These are phyloP conservation scores for Magnolia officinalis DNA, from an alignment of 164 flowering plant genomes.

Conservation along the genomic window DNA sequence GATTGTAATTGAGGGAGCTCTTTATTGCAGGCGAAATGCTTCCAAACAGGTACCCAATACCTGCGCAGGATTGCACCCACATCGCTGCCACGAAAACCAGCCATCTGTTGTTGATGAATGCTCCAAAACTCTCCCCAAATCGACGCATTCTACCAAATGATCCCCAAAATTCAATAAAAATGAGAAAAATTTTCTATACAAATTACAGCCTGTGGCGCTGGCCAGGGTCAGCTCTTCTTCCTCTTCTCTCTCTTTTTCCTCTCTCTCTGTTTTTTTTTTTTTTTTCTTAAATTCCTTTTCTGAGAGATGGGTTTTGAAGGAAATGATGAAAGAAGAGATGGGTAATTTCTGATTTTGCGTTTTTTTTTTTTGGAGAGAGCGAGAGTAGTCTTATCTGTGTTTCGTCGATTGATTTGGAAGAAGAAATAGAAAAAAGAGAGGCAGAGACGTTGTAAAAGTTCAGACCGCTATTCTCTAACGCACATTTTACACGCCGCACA, in stretches of 20 bases:
- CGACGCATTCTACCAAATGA: constrained; percentile 21
- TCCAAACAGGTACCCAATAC: constrained; percentile 90
- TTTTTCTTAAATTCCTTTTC: neutral
- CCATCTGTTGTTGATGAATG: constrained; percentile 78
- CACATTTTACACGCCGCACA: too few relatives aligned
- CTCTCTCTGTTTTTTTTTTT: neutral
- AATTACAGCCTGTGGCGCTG: neutral
- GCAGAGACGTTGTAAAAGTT: too few relatives aligned
- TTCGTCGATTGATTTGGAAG: too few relatives aligned
- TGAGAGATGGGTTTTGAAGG: too few relatives aligned
- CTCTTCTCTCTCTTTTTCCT: neutral
- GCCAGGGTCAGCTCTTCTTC: neutral
- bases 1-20: constrained; percentile 71
- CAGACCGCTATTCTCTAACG: too few relatives aligned
- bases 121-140: constrained; percentile 29
- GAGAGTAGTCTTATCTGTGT: too few relatives aligned
- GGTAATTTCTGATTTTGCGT: too few relatives aligned
- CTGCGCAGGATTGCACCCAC: constrained; percentile 91
- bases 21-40: constrained; percentile 90
- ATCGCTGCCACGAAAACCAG: constrained; percentile 94
- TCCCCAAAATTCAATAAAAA: neutral
- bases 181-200: neutral
- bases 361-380: too few relatives aligned
- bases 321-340: too few relatives aligned
- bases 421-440: too few relatives aligned